Base-by-base conservation (phyloP, 441 rosid species). In the Gossypium trilobum region DNA sequence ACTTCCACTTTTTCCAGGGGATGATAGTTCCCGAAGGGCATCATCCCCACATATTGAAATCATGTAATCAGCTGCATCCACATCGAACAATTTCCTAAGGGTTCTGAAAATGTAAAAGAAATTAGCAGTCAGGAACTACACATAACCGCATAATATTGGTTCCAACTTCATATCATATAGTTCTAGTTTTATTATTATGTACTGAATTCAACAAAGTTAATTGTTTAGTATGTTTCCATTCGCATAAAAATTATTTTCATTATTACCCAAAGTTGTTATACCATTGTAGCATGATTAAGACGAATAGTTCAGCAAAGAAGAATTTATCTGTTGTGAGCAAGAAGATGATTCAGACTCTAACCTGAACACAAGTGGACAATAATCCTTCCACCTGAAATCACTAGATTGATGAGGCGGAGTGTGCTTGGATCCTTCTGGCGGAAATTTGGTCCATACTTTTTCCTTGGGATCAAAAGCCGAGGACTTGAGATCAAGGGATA, bases 361-460 rank as follows among this genome's bases (percentile, higher is more conserved):
- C 99, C 99, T 91, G 89, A 95, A 95, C 69, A 93, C 98, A 71
- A 95, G 84, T 19, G 99, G 99, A 65, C 99, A 95, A 79, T 95
- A 95, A 68, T 95, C 99, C 78, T 95, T 93, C 99, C 99, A 95
- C 82, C 73, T 89, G 75, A 95, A 95, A 61, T 95, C 99, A 58
- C 80, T 81, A 19, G 98, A 95, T 77, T 87, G 96, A 83, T 95
- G 99, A 22, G 99, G 99, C 39, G 98, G 98, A 71, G 99, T 95
- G 76, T 91, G 83, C 71, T 95, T 95, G 48, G 97, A 89, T 70
- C 99, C 98, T 78, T 88, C 98, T 0, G 98, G 76, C 16, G 98
- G 99, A 77, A 95, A 95, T 68, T 85, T 93, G n/a, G 99, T 95
- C 99, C 99, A 95, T 44, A 95, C 87, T 78, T 95, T 95, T 68